Percentiles rank a stretch among this genome's conserved stretches.
Conservation (phyloP, 257 asterid species). For the Salvia splendens region DNA sequence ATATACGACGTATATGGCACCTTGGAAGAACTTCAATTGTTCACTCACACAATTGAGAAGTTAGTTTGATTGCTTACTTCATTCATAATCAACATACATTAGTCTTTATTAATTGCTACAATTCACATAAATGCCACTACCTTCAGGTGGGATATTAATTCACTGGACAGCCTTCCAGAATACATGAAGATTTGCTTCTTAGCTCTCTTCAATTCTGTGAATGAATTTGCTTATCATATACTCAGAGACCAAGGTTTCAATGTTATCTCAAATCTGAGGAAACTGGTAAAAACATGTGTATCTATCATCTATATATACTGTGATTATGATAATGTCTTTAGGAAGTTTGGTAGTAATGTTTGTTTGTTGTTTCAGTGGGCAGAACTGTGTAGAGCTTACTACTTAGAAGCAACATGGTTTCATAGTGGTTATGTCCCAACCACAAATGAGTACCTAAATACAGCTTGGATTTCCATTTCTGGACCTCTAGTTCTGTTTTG, state of each 20-base stretch:
- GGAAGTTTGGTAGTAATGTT: neutral
- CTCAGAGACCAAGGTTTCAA: constrained; percentile 51
- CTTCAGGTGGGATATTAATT: constrained; percentile 49
- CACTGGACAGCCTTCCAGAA: constrained; percentile 44
- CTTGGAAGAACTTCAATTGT: constrained; percentile 45
- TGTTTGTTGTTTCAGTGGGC: constrained; percentile 42
- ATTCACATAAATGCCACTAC: no score
- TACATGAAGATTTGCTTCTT: constrained; percentile 48
- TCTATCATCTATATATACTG: no score
- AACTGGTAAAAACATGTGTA: constrained; percentile 34
- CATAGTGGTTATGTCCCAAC: constrained; percentile 43
- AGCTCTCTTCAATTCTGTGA: constrained; percentile 46
- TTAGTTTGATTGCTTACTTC: neutral
- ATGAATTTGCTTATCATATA: constrained; percentile 44
- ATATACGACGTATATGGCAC: constrained; percentile 57
- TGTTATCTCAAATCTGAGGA: constrained; percentile 40
- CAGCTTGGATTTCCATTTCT: constrained; percentile 40
- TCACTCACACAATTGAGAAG: constrained; percentile 50
- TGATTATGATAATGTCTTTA: neutral
- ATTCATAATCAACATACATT: no score
- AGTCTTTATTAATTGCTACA: no score
- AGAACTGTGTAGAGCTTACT: constrained; percentile 40
- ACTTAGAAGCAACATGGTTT: constrained; percentile 53
- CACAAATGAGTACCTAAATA: constrained; percentile 42
- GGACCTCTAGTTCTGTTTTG: constrained; percentile 43